Evolutionary conservation across 441 rosid genomes (phyloP).

Genomic region (Eutrema salsugineum): DNA sequence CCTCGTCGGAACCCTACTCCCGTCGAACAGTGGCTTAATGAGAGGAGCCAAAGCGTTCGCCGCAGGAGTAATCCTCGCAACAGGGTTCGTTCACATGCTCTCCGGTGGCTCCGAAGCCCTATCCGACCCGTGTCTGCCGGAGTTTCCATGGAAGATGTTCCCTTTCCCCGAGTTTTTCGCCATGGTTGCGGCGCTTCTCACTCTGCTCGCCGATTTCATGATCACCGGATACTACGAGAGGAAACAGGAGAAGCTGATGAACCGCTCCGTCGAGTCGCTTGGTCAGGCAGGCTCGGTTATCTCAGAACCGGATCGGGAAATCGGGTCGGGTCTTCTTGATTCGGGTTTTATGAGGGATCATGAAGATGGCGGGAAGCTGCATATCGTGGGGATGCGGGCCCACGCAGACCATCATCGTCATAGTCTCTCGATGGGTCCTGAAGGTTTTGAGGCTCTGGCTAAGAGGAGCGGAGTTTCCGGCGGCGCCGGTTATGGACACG

Average conservation of each 20-base stretch:
- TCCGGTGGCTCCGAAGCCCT: conserved; percentile 59
- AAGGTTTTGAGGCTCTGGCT: conserved; percentile 54
- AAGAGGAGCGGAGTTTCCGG: conserved; percentile 18
- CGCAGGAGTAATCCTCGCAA: conserved; percentile 90
- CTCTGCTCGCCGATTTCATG: conserved; percentile 76
- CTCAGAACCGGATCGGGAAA: background rate
- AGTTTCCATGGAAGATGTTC: conserved; percentile 72
- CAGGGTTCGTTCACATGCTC: conserved; percentile 93
- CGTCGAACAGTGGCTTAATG: conserved; percentile 54
- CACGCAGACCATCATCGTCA: conserved; percentile 90
- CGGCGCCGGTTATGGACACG: conserved; percentile 27
- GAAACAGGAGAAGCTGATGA: conserved; percentile 50
- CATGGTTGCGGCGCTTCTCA: conserved; percentile 67
- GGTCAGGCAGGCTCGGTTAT: conserved; percentile 30
- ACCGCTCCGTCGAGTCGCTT: conserved; percentile 37
- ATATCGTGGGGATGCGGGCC: conserved; percentile 88
- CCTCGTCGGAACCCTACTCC: conserved; percentile 56
- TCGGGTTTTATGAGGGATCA: conserved; percentile 38
- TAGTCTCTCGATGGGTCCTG: conserved; percentile 56
- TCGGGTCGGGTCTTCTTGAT: conserved; percentile 22
- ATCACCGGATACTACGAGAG: conserved; percentile 86
- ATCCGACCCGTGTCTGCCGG: conserved; percentile 64
- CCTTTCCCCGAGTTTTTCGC: conserved; percentile 88
- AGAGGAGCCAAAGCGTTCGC: conserved; percentile 88
- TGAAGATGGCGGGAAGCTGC: conserved; percentile 69